Conservation (phyloP, 257 asterid genomes). For the Solanum tacnaense region DNA sequence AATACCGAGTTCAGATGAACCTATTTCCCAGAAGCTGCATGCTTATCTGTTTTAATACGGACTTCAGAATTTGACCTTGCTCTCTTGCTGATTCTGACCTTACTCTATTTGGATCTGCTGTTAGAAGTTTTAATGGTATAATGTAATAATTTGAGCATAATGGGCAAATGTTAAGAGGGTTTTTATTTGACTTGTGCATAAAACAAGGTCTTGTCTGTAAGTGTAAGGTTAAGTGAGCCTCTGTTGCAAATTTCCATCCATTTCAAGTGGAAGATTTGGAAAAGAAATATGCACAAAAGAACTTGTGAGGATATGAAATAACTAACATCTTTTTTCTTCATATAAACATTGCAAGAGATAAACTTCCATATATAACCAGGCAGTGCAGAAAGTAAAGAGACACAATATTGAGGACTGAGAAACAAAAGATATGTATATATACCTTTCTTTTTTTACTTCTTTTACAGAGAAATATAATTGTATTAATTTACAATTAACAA, state of each 20-base stretch:
- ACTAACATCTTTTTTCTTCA: neutral
- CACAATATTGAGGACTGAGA: neutral
- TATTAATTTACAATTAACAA: slow-evolving; percentile 1
- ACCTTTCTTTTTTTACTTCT: neutral
- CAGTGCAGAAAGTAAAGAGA: neutral
- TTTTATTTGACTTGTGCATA: neutral
- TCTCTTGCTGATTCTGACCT: neutral
- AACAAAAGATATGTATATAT: neutral
- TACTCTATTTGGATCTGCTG: neutral
- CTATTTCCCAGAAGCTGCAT: neutral
- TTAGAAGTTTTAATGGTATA: neutral
- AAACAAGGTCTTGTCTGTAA: neutral
- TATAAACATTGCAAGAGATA: neutral
- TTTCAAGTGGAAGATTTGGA: neutral
- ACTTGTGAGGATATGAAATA: neutral
- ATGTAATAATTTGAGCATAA: neutral
- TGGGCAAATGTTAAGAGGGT: neutral
- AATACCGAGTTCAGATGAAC: neutral
- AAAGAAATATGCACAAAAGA: neutral
- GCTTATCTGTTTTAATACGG: neutral
- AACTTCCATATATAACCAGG: neutral
- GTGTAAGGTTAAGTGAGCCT: neutral
- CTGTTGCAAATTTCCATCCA: neutral
- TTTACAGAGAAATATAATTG: neutral
- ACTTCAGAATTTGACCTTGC: neutral